Base-by-base conservation (phyloP, 352 stramenopile species). In the Globisporangium perplexum region DNA sequence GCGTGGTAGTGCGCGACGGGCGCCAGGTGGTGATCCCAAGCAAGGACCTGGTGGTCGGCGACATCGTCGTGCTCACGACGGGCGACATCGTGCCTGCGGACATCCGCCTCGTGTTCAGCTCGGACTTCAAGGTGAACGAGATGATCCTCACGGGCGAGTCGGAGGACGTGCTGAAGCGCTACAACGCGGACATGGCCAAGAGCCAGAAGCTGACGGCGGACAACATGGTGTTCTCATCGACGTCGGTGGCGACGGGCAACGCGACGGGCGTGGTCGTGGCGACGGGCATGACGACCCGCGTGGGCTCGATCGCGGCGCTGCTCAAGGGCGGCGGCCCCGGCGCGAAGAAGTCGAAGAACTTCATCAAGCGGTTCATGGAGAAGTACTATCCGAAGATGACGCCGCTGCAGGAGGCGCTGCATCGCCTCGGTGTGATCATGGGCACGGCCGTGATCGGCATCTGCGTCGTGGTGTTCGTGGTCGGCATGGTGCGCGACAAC, bases 141-240 rank as follows among this genome's bases (percentile, higher is more conserved):
- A 97, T 93, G 62, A 80, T 90, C 62, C 74, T 98, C 0, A 98
- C 95, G 18, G 95, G 95, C 33, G 95, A 98, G 59, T 90, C 91
- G 0, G 68, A 91, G 55, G 91, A 88, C 49, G 80, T 91, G 0
- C 33, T 68, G 7, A 90, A 93, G 66, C 80, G 81, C 30, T 84
- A 67, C 57, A 87, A 83, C 44, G 64, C 65, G 23, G 44, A 57
- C 18, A 62, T 71, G 8, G 48, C 59, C 36, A 83, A 41, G 45
- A 46, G 41, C 20, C 28, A 20, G 28, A 62, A 90, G 48, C 60
- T 87, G 28, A 89, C 77, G 20, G 73, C 76, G 1, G 72, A 72
- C 53, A 82, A 99, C 72, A 90, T 99, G 65, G 77, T 97, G 0
- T 99, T 99, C 67, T 92, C 63, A 53, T 98, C 58, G 58, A 98